Conservation (phyloP, 805 yeast species). For the Saccharomyces eubayanus region DNA sequence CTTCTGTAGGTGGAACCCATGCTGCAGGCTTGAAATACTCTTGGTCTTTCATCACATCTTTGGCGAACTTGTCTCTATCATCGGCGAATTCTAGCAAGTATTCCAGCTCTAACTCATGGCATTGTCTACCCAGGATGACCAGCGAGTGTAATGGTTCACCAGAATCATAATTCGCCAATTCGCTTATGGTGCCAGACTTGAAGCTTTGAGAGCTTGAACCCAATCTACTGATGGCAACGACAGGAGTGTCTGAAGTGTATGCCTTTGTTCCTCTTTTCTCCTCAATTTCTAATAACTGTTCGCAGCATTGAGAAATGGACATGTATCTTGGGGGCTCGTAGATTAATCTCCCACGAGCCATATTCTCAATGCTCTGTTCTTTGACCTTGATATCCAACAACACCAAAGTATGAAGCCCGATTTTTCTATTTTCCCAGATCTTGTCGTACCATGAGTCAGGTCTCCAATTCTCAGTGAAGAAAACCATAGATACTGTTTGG, state of each 20-base stretch:
- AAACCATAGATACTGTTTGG: conserved; percentile 93
- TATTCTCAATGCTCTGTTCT: conserved; percentile 89
- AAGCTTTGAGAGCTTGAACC: conserved; percentile 81
- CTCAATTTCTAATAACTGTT: conserved; percentile 82
- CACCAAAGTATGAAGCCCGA: conserved; percentile 86
- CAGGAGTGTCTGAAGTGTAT: conserved; percentile 81
- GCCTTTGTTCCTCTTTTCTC: conserved; percentile 67
- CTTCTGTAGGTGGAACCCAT: conserved; percentile 44
- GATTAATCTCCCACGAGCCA: conserved; percentile 84
- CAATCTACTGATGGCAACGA: conserved; percentile 84
- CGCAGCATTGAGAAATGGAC: conserved; percentile 84
- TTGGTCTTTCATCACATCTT: conserved; percentile 44
- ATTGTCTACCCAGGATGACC: conserved; percentile 84
- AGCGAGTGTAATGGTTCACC: conserved; percentile 94
- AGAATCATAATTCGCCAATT: conserved; percentile 73
- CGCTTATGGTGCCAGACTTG: conserved; percentile 74
- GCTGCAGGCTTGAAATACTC: conserved; percentile 69
- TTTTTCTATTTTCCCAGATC: conserved; percentile 76
- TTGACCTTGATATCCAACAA: conserved; percentile 90
- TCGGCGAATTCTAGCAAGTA: conserved; percentile 71
- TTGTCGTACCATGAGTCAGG: conserved; percentile 93
- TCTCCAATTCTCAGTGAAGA: conserved; percentile 91
- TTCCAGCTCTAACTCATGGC: conserved; percentile 87
- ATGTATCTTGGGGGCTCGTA: conserved; percentile 97
- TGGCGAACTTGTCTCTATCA: conserved; percentile 42